phyloP scores from a whole-genome alignment of 805 yeast genomes.

The Yarrowia sp. region DNA sequence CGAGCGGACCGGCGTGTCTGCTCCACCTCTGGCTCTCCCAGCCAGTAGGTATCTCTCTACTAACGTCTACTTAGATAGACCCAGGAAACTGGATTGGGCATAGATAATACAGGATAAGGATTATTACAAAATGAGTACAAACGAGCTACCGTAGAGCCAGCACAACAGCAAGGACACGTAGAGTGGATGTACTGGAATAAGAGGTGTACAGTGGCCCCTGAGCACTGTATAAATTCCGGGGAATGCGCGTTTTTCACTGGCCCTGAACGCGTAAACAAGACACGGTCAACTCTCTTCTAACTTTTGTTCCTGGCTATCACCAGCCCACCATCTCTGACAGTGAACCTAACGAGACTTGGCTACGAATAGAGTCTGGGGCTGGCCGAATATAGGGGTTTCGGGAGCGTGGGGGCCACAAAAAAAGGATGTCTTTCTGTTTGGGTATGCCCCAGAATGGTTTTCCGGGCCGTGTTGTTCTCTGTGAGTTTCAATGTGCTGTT shows the following conservation, averaged over 20 bases:
- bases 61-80: constrained; percentile 37
- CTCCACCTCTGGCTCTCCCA: constrained; percentile 44
- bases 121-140: too few species aligned
- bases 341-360: background rate
- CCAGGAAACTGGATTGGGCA: constrained; percentile 36
- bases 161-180: background rate
- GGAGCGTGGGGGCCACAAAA: background rate
- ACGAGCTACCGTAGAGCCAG: too few species aligned
- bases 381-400: background rate
- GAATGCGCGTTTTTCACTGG: background rate
- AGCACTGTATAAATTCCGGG: constrained; percentile 7
- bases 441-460: background rate
- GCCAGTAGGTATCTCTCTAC: constrained; percentile 41
- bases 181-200: background rate
- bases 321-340: constrained; percentile 1
- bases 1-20: constrained; percentile 56
- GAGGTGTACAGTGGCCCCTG: background rate
- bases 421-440: background rate
- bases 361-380: background rate
- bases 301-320: constrained; percentile 29
- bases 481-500: background rate
- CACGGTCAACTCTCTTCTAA: constrained; percentile 14
- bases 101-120: constrained; percentile 28
- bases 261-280: constrained; percentile 23
- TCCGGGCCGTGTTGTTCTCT: background rate